These are phyloP conservation scores for Craterostigma plantagineum DNA, from an alignment of 257 asterid genomes.

Conservation along the genomic window DNA sequence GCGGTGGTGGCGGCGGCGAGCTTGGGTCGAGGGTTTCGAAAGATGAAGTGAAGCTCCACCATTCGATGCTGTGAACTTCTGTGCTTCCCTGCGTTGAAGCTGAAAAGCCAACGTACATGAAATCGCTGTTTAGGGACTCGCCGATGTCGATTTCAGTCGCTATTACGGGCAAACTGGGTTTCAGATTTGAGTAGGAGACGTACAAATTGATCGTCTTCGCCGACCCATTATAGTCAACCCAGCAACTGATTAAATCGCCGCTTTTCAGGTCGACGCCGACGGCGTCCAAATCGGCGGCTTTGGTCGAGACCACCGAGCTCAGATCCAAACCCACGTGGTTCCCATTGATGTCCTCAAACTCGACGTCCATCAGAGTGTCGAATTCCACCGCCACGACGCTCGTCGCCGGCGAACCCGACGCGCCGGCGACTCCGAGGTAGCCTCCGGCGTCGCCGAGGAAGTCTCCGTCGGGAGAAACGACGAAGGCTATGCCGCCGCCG, in stretches of 20 bases:
- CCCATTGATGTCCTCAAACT: slow-evolving; percentile 49
- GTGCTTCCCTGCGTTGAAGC: slow-evolving; percentile 91
- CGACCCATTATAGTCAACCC: slow-evolving; percentile 63
- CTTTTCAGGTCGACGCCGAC: slow-evolving; percentile 49
- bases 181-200: slow-evolving; percentile 52
- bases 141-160: slow-evolving; percentile 28
- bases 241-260: slow-evolving; percentile 62
- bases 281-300: slow-evolving; percentile 30
- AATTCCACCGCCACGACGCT: slow-evolving; percentile 60
- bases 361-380: slow-evolving; percentile 71
- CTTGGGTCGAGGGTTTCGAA: slow-evolving; percentile 23
- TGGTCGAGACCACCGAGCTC: slow-evolving; percentile 44
- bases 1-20: slow-evolving; percentile 35
- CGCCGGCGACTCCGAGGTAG: slow-evolving; percentile 37
- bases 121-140: slow-evolving; percentile 32
- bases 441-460: slow-evolving; percentile 61
- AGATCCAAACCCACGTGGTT: slow-evolving; percentile 80
- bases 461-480: slow-evolving; percentile 47
- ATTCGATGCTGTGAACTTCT: slow-evolving; percentile 47
- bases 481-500: slow-evolving; percentile 76
- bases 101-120: slow-evolving; percentile 61
- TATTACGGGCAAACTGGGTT: slow-evolving; percentile 46
- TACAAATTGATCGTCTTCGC: slow-evolving; percentile 23
- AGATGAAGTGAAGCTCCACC: slow-evolving; percentile 76
- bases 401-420: slow-evolving; percentile 17